Conservation (phyloP, 805 yeast species). For the Metahyphopichia silvanorum region DNA sequence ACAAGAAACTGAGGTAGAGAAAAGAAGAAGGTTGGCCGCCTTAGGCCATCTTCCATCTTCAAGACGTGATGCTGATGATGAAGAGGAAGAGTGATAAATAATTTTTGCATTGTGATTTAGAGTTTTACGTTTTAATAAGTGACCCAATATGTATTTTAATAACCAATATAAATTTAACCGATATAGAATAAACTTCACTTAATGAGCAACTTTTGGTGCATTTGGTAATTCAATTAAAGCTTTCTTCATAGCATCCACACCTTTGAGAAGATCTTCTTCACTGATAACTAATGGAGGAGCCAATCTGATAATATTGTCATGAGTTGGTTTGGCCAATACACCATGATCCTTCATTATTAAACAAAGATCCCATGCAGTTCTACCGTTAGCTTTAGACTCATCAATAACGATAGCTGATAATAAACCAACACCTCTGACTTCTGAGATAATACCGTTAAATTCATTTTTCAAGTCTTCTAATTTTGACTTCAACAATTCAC, state of each 20-base stretch:
- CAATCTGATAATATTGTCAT: slow-evolving; percentile 89
- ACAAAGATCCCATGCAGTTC: slow-evolving; percentile 96
- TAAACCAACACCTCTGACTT: slow-evolving; percentile 82
- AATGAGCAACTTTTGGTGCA: slow-evolving; percentile 46
- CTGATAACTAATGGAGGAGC: slow-evolving; percentile 95
- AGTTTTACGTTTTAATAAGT: neutral
- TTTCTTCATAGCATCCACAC: slow-evolving; percentile 68
- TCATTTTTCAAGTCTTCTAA: slow-evolving; percentile 50
- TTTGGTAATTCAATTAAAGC: slow-evolving; percentile 55
- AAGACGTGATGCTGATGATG: slow-evolving; percentile 48
- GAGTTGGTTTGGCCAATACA: slow-evolving; percentile 94
- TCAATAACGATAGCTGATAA: slow-evolving; percentile 91
- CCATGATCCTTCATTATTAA: slow-evolving; percentile 84
- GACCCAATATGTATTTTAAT: neutral
- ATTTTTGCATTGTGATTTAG: neutral
- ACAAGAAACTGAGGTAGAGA: slow-evolving; percentile 65
- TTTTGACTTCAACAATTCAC: slow-evolving; percentile 63
- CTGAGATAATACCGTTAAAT: slow-evolving; percentile 52
- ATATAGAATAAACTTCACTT: slow-evolving; percentile 9
- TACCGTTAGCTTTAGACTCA: slow-evolving; percentile 75
- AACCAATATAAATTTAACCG: neutral
- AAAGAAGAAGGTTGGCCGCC: slow-evolving; percentile 58
- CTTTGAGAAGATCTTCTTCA: slow-evolving; percentile 79
- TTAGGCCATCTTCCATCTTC: slow-evolving; percentile 42
- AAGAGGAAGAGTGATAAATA: slow-evolving; percentile 22